A percentile compares a stretch with the other conserved stretches of the same genome.
phyloP scores from a whole-genome alignment of 345 rosid genomes.

The Aquilaria yunnanensis region DNA sequence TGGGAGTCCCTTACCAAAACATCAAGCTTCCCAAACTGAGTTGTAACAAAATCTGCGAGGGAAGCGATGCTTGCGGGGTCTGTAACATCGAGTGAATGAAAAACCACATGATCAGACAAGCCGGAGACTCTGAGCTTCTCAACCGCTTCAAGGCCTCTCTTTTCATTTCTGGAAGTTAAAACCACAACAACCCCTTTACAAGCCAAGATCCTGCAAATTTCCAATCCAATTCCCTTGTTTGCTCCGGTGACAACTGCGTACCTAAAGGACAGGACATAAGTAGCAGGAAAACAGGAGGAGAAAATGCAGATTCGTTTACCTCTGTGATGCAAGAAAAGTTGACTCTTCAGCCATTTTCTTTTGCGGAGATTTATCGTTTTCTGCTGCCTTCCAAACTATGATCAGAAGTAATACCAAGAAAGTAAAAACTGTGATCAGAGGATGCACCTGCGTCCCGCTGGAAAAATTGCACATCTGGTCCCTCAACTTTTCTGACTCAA shows the following conservation, averaged over 20 bases:
- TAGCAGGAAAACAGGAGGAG: neutral
- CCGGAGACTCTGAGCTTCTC: constrained; percentile 10
- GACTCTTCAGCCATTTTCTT: constrained; percentile 12
- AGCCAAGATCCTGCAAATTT: constrained; percentile 20
- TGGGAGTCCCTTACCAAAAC: constrained; percentile 9
- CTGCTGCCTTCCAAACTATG: too few species aligned
- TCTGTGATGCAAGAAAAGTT: constrained; percentile 6
- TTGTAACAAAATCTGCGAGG: constrained; percentile 18
- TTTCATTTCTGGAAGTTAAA: constrained; percentile 23
- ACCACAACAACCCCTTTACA: constrained; percentile 17
- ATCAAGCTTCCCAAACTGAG: constrained; percentile 16
- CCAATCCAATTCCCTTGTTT: constrained; percentile 36
- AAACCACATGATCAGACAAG: constrained; percentile 12
- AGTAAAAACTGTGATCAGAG: too few species aligned
- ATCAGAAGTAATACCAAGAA: too few species aligned
- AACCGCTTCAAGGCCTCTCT: constrained; percentile 20
- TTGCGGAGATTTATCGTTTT: too few species aligned
- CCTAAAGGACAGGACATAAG: constrained; percentile 12
- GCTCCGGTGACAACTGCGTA: constrained; percentile 34
- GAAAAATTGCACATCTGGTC: too few species aligned
- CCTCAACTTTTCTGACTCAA: too few species aligned
- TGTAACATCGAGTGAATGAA: constrained; percentile 22
- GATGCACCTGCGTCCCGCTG: too few species aligned
- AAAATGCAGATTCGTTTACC: constrained; percentile 1
- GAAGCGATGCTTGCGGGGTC: constrained; percentile 17